These are phyloP conservation scores for Leucocoprinus birnbaumii DNA, from an alignment of 768 basidiomycete genomes.

Conservation along the genomic window DNA sequence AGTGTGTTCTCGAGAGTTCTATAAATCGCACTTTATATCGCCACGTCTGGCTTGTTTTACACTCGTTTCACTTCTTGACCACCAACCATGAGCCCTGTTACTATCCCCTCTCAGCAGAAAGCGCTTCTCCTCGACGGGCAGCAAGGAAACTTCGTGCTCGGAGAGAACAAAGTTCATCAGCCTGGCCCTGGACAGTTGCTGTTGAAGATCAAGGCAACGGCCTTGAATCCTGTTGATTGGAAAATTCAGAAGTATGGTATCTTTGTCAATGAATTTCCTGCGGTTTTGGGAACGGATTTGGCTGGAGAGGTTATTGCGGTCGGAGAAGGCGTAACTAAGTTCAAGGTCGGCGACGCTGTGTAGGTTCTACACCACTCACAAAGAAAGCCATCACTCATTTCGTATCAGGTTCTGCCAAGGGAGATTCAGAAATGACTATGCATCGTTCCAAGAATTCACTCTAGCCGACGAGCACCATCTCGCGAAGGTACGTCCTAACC, in stretches of 20 bases:
- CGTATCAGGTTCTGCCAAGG: conserved; percentile 33
- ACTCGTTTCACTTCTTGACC: neutral
- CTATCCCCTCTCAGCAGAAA: conserved; percentile 18
- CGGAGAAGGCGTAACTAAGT: conserved; percentile 44
- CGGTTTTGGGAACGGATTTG: conserved; percentile 43
- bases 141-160: conserved; percentile 27
- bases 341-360: conserved; percentile 52
- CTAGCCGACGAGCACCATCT: conserved; percentile 31
- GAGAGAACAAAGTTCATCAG: conserved; percentile 28
- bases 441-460: conserved; percentile 39
- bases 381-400: too few relatives aligned
- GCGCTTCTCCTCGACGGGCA: conserved; percentile 22
- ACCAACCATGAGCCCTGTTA: neutral
- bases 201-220: conserved; percentile 42
- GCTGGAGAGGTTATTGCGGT: conserved; percentile 48
- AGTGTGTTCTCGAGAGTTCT: neutral
- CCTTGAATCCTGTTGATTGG: conserved; percentile 53
- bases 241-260: conserved; percentile 42
- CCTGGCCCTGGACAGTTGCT: conserved; percentile 48
- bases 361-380: too few relatives aligned
- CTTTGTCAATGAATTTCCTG: conserved; percentile 40
- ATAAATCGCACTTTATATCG: conserved; percentile 1
- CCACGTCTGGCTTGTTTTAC: too few relatives aligned
- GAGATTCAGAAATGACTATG: conserved; percentile 27
- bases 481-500: conserved; percentile 27